These are phyloP conservation scores for Trametes punicea DNA, from an alignment of 768 basidiomycete species.

Conservation along the genomic window DNA sequence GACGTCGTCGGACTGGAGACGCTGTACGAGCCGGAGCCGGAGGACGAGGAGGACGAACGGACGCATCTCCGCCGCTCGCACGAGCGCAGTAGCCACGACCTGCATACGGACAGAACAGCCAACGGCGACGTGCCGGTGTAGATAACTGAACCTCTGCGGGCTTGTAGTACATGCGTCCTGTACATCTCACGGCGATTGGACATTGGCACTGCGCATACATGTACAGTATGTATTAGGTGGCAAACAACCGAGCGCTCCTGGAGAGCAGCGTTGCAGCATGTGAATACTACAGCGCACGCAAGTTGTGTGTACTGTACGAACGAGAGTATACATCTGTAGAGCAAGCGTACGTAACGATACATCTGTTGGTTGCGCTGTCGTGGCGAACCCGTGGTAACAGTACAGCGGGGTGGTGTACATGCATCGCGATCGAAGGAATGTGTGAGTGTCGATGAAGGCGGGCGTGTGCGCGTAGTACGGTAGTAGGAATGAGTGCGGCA, in stretches of 20 bases:
- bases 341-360: constrained; percentile 17
- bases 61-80: constrained; percentile 12
- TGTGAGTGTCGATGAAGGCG: neutral
- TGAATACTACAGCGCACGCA: neutral
- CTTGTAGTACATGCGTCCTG: neutral
- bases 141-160: neutral
- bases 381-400: neutral
- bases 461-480: too few species aligned
- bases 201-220: neutral
- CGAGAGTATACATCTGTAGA: constrained; percentile 11
- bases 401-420: constrained; percentile 1
- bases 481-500: too few species aligned
- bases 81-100: constrained; percentile 1
- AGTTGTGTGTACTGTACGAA: constrained; percentile 19
- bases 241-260: neutral
- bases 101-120: neutral
- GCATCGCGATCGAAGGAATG: neutral
- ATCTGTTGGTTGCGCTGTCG: neutral
- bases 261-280: neutral
- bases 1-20: constrained; percentile 18
- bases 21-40: constrained; percentile 17
- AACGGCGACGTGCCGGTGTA: constrained; percentile 6
- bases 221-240: neutral
- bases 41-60: constrained; percentile 17
- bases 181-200: neutral